These are phyloP conservation scores for Diaporthe batatas DNA, from an alignment of 2,329 filamentous ascomycete species.

Conservation along the genomic window DNA sequence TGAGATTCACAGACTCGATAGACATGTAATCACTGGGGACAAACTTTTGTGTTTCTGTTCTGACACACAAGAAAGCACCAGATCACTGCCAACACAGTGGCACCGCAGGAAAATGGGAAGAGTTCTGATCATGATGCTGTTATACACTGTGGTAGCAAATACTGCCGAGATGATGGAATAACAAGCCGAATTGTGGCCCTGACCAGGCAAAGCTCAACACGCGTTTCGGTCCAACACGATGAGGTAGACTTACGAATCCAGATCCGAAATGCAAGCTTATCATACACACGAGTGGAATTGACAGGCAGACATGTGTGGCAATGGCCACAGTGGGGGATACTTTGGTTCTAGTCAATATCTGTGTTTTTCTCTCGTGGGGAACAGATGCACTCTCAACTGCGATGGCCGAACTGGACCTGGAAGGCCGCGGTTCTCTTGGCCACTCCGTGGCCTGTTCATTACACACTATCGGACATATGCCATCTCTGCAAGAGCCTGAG, in stretches of 20 bases:
- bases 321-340: not conserved
- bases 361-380: too few relatives aligned
- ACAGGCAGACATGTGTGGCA: not conserved
- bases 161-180: not conserved
- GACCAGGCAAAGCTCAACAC: not conserved
- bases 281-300: not conserved
- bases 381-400: too few relatives aligned
- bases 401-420: not conserved
- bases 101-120: not conserved
- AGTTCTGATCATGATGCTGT: not conserved
- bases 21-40: conserved; percentile 64
- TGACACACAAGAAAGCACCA: too few relatives aligned
- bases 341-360: not conserved
- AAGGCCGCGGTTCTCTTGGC: not conserved
- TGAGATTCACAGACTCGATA: conserved; percentile 94
- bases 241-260: not conserved
- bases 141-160: not conserved
- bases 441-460: not conserved
- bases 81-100: not conserved
- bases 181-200: not conserved
- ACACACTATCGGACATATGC: not conserved
- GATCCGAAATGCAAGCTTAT: not conserved
- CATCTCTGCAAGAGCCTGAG: too few relatives aligned
- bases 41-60: not conserved
- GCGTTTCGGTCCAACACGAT: not conserved